Conservation (phyloP, 2,329 filamentous ascomycete genomes). For the Ophiostoma perfectum region DNA sequence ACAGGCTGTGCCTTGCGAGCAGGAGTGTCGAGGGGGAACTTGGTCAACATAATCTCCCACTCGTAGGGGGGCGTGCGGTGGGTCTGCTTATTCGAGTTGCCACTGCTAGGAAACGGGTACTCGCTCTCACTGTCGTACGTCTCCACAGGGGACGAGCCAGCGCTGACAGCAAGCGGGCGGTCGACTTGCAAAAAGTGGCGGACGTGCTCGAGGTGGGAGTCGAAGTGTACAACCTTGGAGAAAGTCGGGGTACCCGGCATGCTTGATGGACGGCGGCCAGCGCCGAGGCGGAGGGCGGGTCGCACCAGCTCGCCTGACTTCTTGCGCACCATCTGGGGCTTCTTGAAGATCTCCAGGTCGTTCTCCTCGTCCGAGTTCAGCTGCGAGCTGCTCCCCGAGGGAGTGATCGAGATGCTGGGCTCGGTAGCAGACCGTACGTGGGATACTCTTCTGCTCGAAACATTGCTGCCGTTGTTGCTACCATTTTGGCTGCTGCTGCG, state of each 20-base stretch:
- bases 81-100: conserved; percentile 27
- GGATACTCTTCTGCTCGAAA: conserved; percentile 36
- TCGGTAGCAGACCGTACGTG: conserved; percentile 55
- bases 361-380: conserved; percentile 55
- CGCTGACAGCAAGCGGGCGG: conserved; percentile 90
- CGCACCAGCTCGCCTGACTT: conserved; percentile 97
- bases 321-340: conserved; percentile 92
- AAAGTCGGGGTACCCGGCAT: conserved; percentile 97
- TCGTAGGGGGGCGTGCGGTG: conserved; percentile 56
- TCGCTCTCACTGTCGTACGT: conserved; percentile 80
- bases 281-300: conserved; percentile 76
- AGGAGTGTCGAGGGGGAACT: conserved; percentile 68
- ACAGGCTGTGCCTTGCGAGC: conserved; percentile 61
- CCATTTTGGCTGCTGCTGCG: conserved; percentile 41
- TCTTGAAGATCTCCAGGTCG: conserved; percentile 61
- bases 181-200: conserved; percentile 94
- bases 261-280: conserved; percentile 79
- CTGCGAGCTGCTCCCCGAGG: conserved; percentile 46
- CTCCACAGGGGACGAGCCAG: conserved; percentile 85
- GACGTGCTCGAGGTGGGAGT: conserved; percentile 92
- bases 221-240: conserved; percentile 96
- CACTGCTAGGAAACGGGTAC: conserved; percentile 70
- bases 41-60: conserved; percentile 81
- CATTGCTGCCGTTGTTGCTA: conserved; percentile 39
- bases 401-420: conserved; percentile 43